Percentiles rank a stretch among this genome's conserved stretches.
Conservation (phyloP, 768 basidiomycete genomes). For the button mushroom (Agaricus bisporus) region DNA sequence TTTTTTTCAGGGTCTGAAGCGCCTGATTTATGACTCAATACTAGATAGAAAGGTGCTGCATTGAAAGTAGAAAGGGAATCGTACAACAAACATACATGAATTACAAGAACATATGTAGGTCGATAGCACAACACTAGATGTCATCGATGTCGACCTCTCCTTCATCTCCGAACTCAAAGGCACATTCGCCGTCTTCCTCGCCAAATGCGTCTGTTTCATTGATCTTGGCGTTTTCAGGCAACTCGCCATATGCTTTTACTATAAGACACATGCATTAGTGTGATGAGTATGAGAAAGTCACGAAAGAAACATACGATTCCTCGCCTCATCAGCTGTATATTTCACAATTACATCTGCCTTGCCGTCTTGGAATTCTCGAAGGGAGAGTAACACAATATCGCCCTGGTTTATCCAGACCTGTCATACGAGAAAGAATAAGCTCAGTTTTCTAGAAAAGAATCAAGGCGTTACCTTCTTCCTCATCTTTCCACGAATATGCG, state of each 20-base stretch:
- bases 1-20: not conserved
- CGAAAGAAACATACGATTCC: conserved; percentile 47
- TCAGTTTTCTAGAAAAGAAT: not conserved
- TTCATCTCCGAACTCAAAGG: conserved; percentile 87
- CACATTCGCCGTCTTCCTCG: conserved; percentile 85
- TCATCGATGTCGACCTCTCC: conserved; percentile 89
- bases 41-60: conserved; percentile 8
- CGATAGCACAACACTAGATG: conserved; percentile 40
- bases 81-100: not conserved
- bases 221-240: conserved; percentile 94
- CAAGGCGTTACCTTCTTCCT: conserved; percentile 81
- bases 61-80: conserved; percentile 14
- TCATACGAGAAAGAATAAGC: not conserved
- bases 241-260: conserved; percentile 97
- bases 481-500: conserved; percentile 99
- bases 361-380: conserved; percentile 98
- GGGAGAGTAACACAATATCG: conserved; percentile 89
- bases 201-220: conserved; percentile 94
- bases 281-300: not conserved
- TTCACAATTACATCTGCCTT: conserved; percentile 99
- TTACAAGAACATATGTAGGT: not conserved
- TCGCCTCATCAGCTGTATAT: conserved; percentile 94
- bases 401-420: conserved; percentile 99
- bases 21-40: not conserved
- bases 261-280: conserved; percentile 6